phyloP scores from a whole-genome alignment of 2,329 filamentous ascomycete genomes.

The Dactylellina leptospora region DNA sequence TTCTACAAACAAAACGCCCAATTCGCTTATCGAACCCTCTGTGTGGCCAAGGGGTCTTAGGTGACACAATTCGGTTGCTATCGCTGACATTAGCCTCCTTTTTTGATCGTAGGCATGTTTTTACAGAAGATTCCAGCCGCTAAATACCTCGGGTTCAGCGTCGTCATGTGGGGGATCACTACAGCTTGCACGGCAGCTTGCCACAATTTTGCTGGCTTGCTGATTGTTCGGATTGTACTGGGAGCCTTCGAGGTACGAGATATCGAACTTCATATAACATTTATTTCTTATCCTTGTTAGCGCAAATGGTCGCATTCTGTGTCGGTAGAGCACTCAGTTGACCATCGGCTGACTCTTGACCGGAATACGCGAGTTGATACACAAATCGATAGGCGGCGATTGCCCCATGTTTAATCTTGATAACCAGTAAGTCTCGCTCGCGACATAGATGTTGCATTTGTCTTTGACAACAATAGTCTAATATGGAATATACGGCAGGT shows the following conservation, averaged over 20 bases:
- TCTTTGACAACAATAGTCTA: no score
- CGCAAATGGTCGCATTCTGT: neutral
- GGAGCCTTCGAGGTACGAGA: conserved; percentile 66
- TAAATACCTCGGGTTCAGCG: conserved; percentile 70
- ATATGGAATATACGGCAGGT: conserved; percentile 35
- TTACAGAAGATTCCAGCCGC: conserved; percentile 70
- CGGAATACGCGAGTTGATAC: neutral
- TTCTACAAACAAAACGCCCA: neutral
- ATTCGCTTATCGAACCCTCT: conserved; percentile 38
- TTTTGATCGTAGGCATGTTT: conserved; percentile 64
- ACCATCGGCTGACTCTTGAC: neutral
- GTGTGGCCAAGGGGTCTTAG: conserved; percentile 2
- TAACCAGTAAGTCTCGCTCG: conserved; percentile 69
- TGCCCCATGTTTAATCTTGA: conserved; percentile 69
- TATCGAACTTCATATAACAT: neutral
- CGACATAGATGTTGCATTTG: no score
- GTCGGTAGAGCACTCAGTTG: neutral
- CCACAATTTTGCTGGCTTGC: conserved; percentile 66
- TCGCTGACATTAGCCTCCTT: conserved; percentile 41
- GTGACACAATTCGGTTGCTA: conserved; percentile 28
- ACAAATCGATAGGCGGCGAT: conserved; percentile 64
- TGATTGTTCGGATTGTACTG: conserved; percentile 68
- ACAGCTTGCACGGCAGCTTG: conserved; percentile 67
- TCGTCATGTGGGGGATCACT: conserved; percentile 69
- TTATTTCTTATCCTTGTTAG: neutral